Base-by-base conservation (phyloP, 495 filamentous ascomycete species). In the Parachaetomium inaequale region DNA sequence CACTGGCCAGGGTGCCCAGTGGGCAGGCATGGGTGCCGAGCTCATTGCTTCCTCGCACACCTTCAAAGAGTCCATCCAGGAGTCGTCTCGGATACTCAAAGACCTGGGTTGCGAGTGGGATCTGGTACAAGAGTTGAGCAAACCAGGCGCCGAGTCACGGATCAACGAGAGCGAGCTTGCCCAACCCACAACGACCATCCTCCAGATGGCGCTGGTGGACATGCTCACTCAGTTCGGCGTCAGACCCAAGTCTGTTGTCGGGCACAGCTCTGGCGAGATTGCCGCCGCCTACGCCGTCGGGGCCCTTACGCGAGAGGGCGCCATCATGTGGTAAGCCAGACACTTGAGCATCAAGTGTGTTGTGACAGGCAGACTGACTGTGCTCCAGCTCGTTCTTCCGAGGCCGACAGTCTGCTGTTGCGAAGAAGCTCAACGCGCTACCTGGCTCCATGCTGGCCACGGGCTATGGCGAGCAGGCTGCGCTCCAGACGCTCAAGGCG, bases 21-120 rank as follows among this genome's bases (percentile, higher is more conserved):
- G 79, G 80, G 62, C 74, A 45, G 75, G 71, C 7, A 85, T 85
- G 82, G 81, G 82, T 0, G 72, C 75, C 1, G 78, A 79, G 61
- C 72, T 83, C 6, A 28, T 50, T 31, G 10, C 26, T 29, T 29
- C 47, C 14, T 28, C 14, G 12, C 47, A 45, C 2, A 45, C 42
- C 7, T 45, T 45, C 42, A 45, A 21, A 45, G 15, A 45, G 42
- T 45, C 42, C 7, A 45, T 45, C 5, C 25, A 29, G 26, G 26
- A 50, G 26, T 14, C 25, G 3, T 10, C 47, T 14, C 25, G 25
- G 6, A 17, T 28, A 29, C 47, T 50, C 26, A 29, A 15, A 1
- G 4, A 12, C 15, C 12, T 50, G 47, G 47, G 47, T 17, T 50
- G 47, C 47, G 26, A 29, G 21, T 50, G 47, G 47, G 47, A 50